A percentile compares a stretch with the other conserved stretches of the same genome.
Evolutionary conservation across 2,329 filamentous ascomycete genomes (phyloP).

Genomic region (Trichoderma asperellum): DNA sequence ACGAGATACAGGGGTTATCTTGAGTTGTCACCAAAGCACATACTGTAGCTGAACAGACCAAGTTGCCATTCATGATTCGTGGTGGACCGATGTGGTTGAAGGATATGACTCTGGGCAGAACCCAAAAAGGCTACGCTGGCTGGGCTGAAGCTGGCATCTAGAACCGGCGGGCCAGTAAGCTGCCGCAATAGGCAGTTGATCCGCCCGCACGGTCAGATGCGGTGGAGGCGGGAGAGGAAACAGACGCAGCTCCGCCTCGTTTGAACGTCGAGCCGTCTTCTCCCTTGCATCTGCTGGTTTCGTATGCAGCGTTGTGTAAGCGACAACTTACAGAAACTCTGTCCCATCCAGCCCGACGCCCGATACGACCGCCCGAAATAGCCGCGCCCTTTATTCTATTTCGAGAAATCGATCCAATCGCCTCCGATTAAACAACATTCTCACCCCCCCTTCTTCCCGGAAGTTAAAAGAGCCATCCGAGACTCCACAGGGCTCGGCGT

Average conservation of each 20-base stretch:
- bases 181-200: constrained; percentile 8
- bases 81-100: neutral
- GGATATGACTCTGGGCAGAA: neutral
- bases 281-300: neutral
- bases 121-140: neutral
- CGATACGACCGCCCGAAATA: neutral
- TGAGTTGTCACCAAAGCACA: neutral
- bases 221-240: neutral
- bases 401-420: neutral
- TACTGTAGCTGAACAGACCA: neutral
- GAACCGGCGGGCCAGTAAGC: neutral
- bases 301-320: neutral
- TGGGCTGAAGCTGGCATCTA: neutral
- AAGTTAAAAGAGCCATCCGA: neutral
- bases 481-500: neutral
- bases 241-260: neutral
- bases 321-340: neutral
- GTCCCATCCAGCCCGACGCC: neutral
- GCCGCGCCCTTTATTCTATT: neutral
- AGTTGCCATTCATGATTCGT: neutral
- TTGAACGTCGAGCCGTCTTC: neutral
- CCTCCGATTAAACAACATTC: neutral
- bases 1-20: neutral
- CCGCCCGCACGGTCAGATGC: neutral
- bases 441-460: neutral